Conservation (phyloP, 2,329 filamentous ascomycete species). For the Zymoseptoria brevis region DNA sequence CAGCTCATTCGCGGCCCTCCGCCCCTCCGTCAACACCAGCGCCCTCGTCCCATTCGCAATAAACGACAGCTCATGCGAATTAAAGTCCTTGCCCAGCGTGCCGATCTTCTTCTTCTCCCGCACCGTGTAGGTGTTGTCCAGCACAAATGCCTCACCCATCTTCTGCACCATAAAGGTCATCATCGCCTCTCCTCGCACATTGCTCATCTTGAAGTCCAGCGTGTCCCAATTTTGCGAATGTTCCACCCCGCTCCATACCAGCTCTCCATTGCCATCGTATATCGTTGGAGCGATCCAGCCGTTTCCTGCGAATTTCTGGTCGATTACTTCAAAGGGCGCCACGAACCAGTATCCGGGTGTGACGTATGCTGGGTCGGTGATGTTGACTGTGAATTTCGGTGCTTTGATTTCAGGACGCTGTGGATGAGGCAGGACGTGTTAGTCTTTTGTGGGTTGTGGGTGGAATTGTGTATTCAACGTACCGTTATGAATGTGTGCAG, state of each 20-base stretch:
- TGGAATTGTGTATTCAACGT: background rate
- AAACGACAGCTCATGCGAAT: conserved; percentile 14
- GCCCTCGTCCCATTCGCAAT: conserved; percentile 9
- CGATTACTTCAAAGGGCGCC: conserved; percentile 12
- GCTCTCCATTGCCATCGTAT: conserved; percentile 13
- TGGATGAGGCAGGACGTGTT: background rate
- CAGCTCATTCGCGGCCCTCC: conserved; percentile 5
- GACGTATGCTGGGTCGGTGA: conserved; percentile 6
- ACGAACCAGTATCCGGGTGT: conserved; percentile 17
- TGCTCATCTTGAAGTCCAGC: conserved; percentile 12
- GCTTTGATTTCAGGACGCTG: conserved; percentile 16
- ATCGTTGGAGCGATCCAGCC: conserved; percentile 14
- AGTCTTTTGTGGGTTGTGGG: background rate
- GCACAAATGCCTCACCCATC: conserved; percentile 5
- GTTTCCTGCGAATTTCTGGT: conserved; percentile 7
- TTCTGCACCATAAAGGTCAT: conserved; percentile 7
- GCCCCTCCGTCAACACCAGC: conserved; percentile 7
- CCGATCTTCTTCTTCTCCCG: conserved; percentile 9
- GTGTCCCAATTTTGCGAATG: conserved; percentile 8
- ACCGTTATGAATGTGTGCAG: conserved; percentile 7
- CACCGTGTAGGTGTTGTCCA: conserved; percentile 9
- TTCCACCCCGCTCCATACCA: conserved; percentile 15
- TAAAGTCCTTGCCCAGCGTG: conserved; percentile 11
- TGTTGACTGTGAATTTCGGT: conserved; percentile 11
- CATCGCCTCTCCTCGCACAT: conserved; percentile 9